Evolutionary conservation across 331 rosid species (phyloP).

Genomic region (Telfairia occidentalis): DNA sequence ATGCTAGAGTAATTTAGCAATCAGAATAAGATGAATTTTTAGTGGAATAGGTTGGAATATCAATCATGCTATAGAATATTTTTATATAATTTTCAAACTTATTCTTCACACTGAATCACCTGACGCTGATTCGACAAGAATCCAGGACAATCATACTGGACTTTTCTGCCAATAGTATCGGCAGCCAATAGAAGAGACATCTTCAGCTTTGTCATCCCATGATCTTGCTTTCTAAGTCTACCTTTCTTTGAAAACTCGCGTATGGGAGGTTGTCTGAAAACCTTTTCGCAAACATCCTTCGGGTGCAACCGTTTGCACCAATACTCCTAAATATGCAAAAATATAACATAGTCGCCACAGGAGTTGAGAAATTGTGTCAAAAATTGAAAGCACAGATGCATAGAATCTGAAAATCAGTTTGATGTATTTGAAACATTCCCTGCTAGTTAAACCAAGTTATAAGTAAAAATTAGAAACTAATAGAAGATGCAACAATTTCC

Average conservation of each 20-base stretch:
- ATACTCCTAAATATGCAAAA: constrained; percentile 49
- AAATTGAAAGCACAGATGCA: not conserved
- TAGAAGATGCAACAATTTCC: not conserved
- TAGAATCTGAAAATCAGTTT: constrained; percentile 6
- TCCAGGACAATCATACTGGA: constrained; percentile 84
- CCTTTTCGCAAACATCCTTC: constrained; percentile 83
- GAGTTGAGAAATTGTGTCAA: not conserved
- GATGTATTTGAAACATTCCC: not conserved
- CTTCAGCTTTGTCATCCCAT: constrained; percentile 55
- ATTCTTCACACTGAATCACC: constrained; percentile 35
- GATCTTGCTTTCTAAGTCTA: constrained; percentile 58
- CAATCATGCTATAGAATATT: not conserved
- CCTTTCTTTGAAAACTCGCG: constrained; percentile 68
- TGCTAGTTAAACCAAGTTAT: not conserved
- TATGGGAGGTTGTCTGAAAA: constrained; percentile 72
- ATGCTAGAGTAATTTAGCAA: not conserved
- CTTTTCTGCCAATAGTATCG: constrained; percentile 66
- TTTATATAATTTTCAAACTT: not conserved
- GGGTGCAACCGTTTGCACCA: constrained; percentile 94
- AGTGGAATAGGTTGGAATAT: not conserved
- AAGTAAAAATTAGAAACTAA: not conserved
- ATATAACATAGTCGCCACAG: not conserved
- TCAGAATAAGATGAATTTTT: not conserved
- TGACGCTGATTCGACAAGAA: constrained; percentile 76
- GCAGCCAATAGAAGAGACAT: constrained; percentile 63